Conservation (phyloP, 495 filamentous ascomycete species). For the Penicillium steckii region DNA sequence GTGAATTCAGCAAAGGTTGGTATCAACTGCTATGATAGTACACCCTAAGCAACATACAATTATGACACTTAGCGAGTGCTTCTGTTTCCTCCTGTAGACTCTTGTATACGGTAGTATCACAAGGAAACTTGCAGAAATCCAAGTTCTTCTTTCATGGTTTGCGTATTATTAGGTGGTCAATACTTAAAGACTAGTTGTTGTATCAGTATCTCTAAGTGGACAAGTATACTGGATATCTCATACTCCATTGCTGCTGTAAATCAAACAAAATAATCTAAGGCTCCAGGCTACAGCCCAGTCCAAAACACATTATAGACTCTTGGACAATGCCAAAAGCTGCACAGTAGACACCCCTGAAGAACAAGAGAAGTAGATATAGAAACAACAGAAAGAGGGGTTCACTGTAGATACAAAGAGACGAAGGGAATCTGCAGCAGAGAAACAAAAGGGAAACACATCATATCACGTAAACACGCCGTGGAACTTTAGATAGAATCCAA, state of each 20-base stretch:
- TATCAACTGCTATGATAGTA: too few relatives aligned
- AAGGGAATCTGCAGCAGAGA: slow-evolving; percentile 6
- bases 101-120: too few relatives aligned
- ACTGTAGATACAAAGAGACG: slow-evolving; percentile 28
- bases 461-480: slow-evolving; percentile 18
- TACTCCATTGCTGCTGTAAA: neutral
- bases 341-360: neutral
- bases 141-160: too few relatives aligned
- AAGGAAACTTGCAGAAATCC: slow-evolving; percentile 2
- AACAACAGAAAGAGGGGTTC: slow-evolving; percentile 9
- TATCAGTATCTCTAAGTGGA: slow-evolving; percentile 7
- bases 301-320: slow-evolving; percentile 12
- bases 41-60: too few relatives aligned
- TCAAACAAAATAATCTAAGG: neutral
- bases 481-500: slow-evolving; percentile 4
- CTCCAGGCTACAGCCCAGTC: slow-evolving; percentile 1
- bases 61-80: too few relatives aligned
- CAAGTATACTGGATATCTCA: slow-evolving; percentile 1
- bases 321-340: neutral
- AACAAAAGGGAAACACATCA: slow-evolving; percentile 14
- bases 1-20: too few relatives aligned
- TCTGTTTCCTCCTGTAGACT: too few relatives aligned
- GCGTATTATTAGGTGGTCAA: too few relatives aligned
- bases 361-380: slow-evolving; percentile 3
- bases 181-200: neutral